Base-by-base conservation (phyloP, 768 basidiomycete genomes). In the Rhizopogon vulgaris region DNA sequence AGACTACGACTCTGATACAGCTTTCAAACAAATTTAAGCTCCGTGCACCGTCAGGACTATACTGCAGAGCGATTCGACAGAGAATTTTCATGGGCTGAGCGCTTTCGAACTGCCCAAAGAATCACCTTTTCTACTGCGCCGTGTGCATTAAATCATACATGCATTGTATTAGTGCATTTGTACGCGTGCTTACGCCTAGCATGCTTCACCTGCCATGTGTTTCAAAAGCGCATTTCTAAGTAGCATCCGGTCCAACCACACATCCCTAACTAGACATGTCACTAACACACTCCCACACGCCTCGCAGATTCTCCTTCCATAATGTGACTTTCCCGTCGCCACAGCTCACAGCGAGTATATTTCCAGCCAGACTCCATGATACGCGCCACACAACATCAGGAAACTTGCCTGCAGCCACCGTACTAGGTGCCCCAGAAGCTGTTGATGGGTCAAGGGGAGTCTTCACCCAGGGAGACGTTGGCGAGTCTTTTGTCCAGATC, bases 381-480 rank as follows among this genome's bases (percentile, higher is more conserved):
- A 97, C 93, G 17, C 93, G 81, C 95, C 94, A 98, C 25, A 96
- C 94, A 7, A 93, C 91, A 66, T 98, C 94, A 1, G 91, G 90
- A 73, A 98, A 98, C 66, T 88, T 92, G 24, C 88, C 89, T 66
- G 68, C 72, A 39, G 64, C 69, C 6, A 74, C 72, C 6, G 76
- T 61, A 6, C 74, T 69, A 41, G 75, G 71, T 4, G 75, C 72
- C 3, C 74, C 69, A 15, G 69, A 63, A 7, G 78, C 70, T 9
- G 76, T 72, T 2, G 81, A 79, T 1, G 88, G 87, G 61, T 94
- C 88, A 38, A 94, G 79, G 7, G 82, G 74, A 1, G 82, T 87
- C 73, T 87, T 89, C 10, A 79, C 78, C 93, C 92, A 95, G 0
- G 83, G 77, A 1, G 83, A 73, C 0, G 76, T 78, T 1, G 85